Conservation (phyloP, 148 eudicot species). For the Rhododendron ovatum region DNA sequence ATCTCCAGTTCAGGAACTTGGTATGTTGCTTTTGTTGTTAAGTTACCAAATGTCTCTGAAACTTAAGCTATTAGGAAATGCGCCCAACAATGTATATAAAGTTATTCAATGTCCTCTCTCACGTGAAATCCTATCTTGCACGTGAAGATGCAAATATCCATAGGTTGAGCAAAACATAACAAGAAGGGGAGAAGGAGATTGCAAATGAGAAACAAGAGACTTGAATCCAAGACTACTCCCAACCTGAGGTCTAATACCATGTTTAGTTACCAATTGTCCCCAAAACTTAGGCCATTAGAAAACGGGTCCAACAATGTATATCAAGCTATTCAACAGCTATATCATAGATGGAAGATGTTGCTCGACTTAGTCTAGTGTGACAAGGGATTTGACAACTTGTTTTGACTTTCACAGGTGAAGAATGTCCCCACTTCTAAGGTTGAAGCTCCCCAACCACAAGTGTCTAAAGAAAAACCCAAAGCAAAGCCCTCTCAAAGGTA, state of each 20-base stretch:
- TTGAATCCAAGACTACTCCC: background rate
- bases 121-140: background rate
- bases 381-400: background rate
- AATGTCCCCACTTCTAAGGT: slow-evolving; percentile 34
- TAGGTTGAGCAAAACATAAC: background rate
- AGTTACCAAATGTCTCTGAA: background rate
- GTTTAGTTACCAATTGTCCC: background rate
- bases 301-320: background rate
- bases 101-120: background rate
- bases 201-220: background rate
- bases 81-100: background rate
- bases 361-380: background rate
- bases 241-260: background rate
- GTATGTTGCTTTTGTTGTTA: slow-evolving; percentile 25
- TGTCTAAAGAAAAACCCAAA: slow-evolving; percentile 38
- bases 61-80: background rate
- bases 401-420: slow-evolving; percentile 46
- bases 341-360: background rate
- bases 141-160: background rate
- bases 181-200: background rate
- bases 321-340: background rate
- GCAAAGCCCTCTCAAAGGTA: slow-evolving; percentile 45
- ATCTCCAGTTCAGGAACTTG: slow-evolving; percentile 72
- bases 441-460: slow-evolving; percentile 41
- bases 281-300: background rate